Evolutionary conservation across 1,139 yeast genomes (phyloP).

Genomic region (Magnusiomyces paraingens): DNA sequence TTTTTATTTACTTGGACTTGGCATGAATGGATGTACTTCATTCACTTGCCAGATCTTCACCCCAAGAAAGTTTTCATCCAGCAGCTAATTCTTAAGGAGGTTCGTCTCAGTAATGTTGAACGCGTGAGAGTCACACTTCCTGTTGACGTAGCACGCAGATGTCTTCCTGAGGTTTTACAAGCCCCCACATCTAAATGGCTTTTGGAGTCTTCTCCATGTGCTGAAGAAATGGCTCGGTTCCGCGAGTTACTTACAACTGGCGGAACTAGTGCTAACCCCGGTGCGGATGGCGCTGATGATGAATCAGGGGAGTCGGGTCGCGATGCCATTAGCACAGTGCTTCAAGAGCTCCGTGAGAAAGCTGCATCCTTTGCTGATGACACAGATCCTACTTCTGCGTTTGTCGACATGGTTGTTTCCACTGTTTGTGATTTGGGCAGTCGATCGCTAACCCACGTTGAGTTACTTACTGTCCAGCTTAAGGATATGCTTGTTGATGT

Average conservation of each 20-base stretch:
- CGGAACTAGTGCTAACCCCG: too few species aligned
- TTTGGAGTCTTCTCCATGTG: constrained; percentile 34
- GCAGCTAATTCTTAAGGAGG: constrained; percentile 76
- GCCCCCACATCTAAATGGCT: constrained; percentile 42
- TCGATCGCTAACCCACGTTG: constrained; percentile 83
- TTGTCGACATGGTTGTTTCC: constrained; percentile 60
- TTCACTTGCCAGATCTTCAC: constrained; percentile 41
- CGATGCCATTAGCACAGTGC: constrained; percentile 32
- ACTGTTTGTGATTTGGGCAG: constrained; percentile 78
- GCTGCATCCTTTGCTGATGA: constrained; percentile 24
- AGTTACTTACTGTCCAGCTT: constrained; percentile 57
- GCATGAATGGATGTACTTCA: constrained; percentile 69
- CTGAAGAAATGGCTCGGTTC: constrained; percentile 33
- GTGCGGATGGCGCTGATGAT: constrained; percentile 21
- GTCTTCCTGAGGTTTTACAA: constrained; percentile 48
- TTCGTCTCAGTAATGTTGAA: constrained; percentile 65
- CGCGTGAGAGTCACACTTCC: constrained; percentile 74
- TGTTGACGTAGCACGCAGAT: constrained; percentile 23
- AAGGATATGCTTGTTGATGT: constrained; percentile 46
- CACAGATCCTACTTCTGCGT: constrained; percentile 41
- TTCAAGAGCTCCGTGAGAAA: constrained; percentile 30
- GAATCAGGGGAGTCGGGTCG: constrained; percentile 24
- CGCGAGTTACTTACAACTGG: constrained; percentile 27
- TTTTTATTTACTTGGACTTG: constrained; percentile 97
- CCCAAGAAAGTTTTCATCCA: constrained; percentile 71